Evolutionary conservation across 208 protist species (phyloP), one percentile per base, ranked within the genome.

Genomic region (Crithidia acanthocephali): DNA sequence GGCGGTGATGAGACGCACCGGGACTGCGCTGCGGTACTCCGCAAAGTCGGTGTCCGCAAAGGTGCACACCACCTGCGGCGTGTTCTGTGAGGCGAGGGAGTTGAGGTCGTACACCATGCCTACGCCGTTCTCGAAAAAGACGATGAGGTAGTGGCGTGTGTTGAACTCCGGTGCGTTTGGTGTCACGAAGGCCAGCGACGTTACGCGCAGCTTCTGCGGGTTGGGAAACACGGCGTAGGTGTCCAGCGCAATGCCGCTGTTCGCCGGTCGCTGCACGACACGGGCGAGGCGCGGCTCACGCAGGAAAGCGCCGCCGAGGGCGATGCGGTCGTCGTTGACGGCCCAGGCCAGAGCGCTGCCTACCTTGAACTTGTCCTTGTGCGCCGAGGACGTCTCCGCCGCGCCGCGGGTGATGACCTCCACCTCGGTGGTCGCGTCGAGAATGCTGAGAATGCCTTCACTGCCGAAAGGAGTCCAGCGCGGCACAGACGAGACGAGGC

Each of bases 301-400:
- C 56, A 94, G 71, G 65, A 94, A 94, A n/a, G 86, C 88, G 35
- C 89, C 89, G 15, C 69, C 89, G 25, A 90, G 77, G n/a, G 84
- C 84, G 20, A 94, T 55, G 33, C 63, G 65, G 30, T 75, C 76
- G 52, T 81, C 71, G 4, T 51, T 44, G 33, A 80, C 74, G 2
- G 84, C 83, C 86, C 89, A 94, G 18, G 89, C 75, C 7, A 85
- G 64, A 11, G 84, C 89, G 53, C 79, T 90, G 40, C 89, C 89
- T 18, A 94, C 82, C 61, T 84, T 90, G 45, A 94, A 94, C 72
- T 90, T 90, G 20, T 84, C 61, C 74, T 86, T 93, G 51, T 76
- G 60, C 60, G 70, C 25, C 15, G 40, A 65, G 25, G 81, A 55
- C 33, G 68, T 73, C 18, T 74, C 66, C n/a, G 47, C 75, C 2